Evolutionary conservation across 1,139 yeast species (phyloP), one percentile per base, ranked within the genome.

Genomic region (Yamadazyma diospyri): DNA sequence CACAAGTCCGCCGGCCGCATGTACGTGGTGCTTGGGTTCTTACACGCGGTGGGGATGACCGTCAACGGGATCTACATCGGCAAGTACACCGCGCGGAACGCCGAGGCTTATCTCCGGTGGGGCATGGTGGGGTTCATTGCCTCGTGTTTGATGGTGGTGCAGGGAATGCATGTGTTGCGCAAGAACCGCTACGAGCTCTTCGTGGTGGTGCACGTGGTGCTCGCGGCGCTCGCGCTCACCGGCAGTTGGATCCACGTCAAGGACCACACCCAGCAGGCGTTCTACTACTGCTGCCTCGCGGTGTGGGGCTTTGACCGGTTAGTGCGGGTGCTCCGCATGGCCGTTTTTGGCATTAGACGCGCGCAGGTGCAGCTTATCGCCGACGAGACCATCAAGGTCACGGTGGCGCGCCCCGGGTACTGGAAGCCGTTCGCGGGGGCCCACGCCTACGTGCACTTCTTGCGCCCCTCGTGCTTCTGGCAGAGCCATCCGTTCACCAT

Each of bases 1-100:
- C 94, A 84, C 56, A 76, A 80, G 47, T 79, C 85, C 81, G 49
- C 76, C 5, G 76, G 80, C 2, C 69, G 92, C 54, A 43, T 61
- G 2, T 50, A 63, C 27, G 59, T 73, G 8, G 45, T 67, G 17
- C 69, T 74, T 45, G 51, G 55, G 6, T 50, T 65, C 22, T 53
- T 76, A 24, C 88, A 81, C 47, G 65, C 76, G 10, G 67, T 71
- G 18, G 75, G 79, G 13, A 58, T 65, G 63, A 62, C 67, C 12
- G 52, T 38, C 40, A 61, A 60, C 41, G 69, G 64, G 44, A 51
- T 45, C 28, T 61, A 55, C 21, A 27, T 54, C 27, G 65, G 64
- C 5, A 64, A 63, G 35, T 65, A 57, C 41, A 43, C 48, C 4
- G 30, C 50, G 1, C 68, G 81, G 56, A 57, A 66, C 29, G 48